Base-by-base conservation (phyloP, 176 grass and related monocot genomes). In the Miscanthus lutarioriparius region DNA sequence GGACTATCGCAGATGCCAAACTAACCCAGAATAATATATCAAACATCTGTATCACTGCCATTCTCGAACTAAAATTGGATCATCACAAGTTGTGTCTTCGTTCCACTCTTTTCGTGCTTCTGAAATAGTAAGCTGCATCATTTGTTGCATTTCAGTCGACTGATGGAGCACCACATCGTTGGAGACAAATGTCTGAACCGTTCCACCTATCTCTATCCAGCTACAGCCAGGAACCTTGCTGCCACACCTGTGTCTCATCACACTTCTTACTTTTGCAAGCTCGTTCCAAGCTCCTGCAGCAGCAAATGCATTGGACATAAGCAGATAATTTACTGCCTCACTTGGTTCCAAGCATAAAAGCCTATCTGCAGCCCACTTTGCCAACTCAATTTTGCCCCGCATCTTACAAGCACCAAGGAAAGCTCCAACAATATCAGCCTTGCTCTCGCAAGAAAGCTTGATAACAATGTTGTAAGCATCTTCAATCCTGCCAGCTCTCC, bases 351-450 rank as follows among this genome's bases (percentile, higher is more conserved):
- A 27, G 64, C 78, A 48, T 6, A 97, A 87, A 53, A 91, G 88
- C 79, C 76, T 91, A 36, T 87, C 80, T 13, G 89, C 75, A 20
- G 89, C 95, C 95, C 86, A 91, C 72, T 86, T 94, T 83, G 88
- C 89, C 79, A 88, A 48, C 64, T 82, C 64, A 64, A 85, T 36
- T 36, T 95, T 86, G 28, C 90, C 88, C 67, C 85, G 71, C 70
- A 87, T 72, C 71, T 87, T 95, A 40, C 92, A 98, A 12, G 91
- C 87, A 89, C 87, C 70, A 76, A 95, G 85, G 35, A 98, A 93
- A 51, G 91, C 82, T 71, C 91, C 92, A 85, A 92, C 62, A 65
- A 93, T 61, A 93, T 90, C 83, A 25, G 77, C 66, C 70, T 90
- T 85, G 32, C 67, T 15, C 80, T 86, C 76, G 2, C 82, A 64